Conservation (phyloP, 164 flowering plant species). For the Aristolochia fimbriata region DNA sequence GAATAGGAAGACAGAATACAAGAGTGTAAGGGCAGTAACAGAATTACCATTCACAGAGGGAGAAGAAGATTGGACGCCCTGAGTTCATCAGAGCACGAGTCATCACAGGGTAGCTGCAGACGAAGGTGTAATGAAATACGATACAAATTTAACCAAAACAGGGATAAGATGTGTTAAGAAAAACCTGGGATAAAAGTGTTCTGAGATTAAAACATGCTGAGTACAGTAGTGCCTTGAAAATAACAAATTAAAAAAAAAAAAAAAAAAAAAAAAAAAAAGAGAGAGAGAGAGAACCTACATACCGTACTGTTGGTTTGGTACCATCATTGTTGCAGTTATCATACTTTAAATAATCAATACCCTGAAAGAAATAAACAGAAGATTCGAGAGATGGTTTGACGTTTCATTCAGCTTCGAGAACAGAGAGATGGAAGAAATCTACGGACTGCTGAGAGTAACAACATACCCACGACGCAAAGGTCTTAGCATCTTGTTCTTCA, state of each 20-base stretch:
- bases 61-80: constrained; percentile 54
- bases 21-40: neutral
- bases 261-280: too few species aligned
- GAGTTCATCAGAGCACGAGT: constrained; percentile 47
- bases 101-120: constrained; percentile 49
- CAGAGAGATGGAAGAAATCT: neutral
- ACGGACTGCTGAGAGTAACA: neutral
- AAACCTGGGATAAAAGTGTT: too few species aligned
- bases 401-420: neutral
- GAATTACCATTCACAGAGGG: constrained; percentile 62
- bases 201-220: too few species aligned
- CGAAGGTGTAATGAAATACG: too few species aligned
- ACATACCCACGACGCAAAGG: constrained; percentile 59
- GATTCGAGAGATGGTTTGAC: neutral
- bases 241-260: too few species aligned
- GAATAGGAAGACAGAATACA: constrained; percentile 12
- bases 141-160: neutral
- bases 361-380: constrained; percentile 16
- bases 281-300: neutral
- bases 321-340: constrained; percentile 40
- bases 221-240: neutral
- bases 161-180: neutral
- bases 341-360: constrained; percentile 52
- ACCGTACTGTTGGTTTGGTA: constrained; percentile 30
- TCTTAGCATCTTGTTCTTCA: constrained; percentile 59